Conservation (phyloP, 2,329 filamentous ascomycete species). For the Fusarium sp. region DNA sequence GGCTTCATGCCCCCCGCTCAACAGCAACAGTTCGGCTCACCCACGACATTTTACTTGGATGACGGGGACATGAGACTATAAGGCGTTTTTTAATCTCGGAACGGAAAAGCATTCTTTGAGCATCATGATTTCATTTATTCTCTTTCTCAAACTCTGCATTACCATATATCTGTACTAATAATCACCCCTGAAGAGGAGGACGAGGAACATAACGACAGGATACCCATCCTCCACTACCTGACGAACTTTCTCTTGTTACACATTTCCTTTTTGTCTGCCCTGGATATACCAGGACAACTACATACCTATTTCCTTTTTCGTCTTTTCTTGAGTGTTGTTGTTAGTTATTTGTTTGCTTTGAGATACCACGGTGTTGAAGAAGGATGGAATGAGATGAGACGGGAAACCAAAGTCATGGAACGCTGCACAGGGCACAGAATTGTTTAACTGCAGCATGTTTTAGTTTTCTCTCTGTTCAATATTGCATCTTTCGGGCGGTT, state of each 20-base stretch:
- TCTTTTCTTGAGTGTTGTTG: slow-evolving; percentile 2
- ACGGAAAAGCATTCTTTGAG: slow-evolving; percentile 32
- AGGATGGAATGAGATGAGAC: slow-evolving; percentile 33
- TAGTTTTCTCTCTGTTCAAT: slow-evolving; percentile 26
- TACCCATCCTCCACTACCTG: slow-evolving; percentile 37
- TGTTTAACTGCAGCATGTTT: slow-evolving; percentile 18
- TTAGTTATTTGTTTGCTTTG: slow-evolving; percentile 34
- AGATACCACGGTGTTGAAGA: slow-evolving; percentile 44
- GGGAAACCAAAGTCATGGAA: slow-evolving; percentile 21
- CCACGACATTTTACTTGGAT: slow-evolving; percentile 43
- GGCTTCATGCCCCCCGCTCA: slow-evolving; percentile 40
- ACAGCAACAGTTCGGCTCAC: slow-evolving; percentile 42
- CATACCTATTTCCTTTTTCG: slow-evolving; percentile 20
- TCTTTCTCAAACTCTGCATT: slow-evolving; percentile 14
- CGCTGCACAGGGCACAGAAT: slow-evolving; percentile 7
- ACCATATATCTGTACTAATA: slow-evolving; percentile 42
- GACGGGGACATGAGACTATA: slow-evolving; percentile 43
- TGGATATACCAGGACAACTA: slow-evolving; percentile 10
- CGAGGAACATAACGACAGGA: slow-evolving; percentile 40
- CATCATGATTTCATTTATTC: slow-evolving; percentile 29
- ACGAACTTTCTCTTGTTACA: slow-evolving; percentile 29
- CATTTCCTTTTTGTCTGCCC: slow-evolving; percentile 15
- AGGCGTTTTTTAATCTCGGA: slow-evolving; percentile 26
- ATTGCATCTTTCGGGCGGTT: slow-evolving; percentile 30
- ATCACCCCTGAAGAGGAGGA: slow-evolving; percentile 32